Base-by-base conservation (phyloP, 2,329 filamentous ascomycete genomes). In the Xylariaceae sp. region DNA sequence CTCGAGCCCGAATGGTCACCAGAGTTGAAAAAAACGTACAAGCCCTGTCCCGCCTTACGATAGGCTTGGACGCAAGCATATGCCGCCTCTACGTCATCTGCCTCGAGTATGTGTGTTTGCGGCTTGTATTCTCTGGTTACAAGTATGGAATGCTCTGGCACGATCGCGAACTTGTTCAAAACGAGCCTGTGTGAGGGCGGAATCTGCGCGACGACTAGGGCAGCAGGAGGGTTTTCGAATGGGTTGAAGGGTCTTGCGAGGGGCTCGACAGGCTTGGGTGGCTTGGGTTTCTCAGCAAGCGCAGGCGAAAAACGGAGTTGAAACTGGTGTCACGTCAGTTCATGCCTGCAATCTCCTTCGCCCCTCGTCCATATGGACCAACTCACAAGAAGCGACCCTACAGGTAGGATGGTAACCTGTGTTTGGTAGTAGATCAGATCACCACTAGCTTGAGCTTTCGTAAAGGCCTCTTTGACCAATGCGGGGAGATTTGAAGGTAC, bases 161-260 rank as follows among this genome's bases (percentile, higher is more conserved):
- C 80, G 34, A 88, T 63, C 34, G 83, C 81, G 51, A 83, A 88
- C 59, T 87, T 88, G 67, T 88, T 88, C 28, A 88, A 66, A 1
- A 88, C 76, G 29, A 87, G 68, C 42, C 72, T 69, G 59, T 88
- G 82, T 7, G 65, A 59, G 0, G 75, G 65, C 1, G 65, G 66
- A 6, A 84, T 53, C 17, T 71, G 59, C 30, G 80, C 60, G 26
- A 81, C 65, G 40, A 83, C 70, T 8, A 75, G 64, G 4, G 70
- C 65, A 3, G 65, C 52, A 0, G 70, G 59, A 0, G 81, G 81
- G 43, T 76, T 67, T 23, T 74, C 77, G 58, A 88, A 88, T 3
- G 81, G 81, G 56, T 87, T 74, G 51, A 73, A 68, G 3, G 65
- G 64, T 35, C 65, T 69, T 33, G 58, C 61, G 17, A 53, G 50